phyloP scores from a whole-genome alignment of 1,284 basidiomycete genomes.

The Puccinia polysora region DNA sequence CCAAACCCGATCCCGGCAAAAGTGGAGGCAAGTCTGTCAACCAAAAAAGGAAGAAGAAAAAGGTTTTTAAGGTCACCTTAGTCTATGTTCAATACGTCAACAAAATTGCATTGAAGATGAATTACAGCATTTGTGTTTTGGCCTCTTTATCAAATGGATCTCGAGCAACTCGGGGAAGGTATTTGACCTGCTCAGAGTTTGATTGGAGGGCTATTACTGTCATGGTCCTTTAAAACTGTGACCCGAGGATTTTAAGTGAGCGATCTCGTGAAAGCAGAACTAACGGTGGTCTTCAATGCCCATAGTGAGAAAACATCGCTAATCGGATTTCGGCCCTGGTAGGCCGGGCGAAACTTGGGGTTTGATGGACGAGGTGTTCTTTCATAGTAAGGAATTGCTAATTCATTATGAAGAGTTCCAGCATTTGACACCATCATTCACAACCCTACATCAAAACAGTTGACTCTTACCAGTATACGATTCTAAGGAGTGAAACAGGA shows the following conservation, averaged over 20 bases:
- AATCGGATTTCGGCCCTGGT: slow-evolving; percentile 93
- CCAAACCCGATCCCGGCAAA: slow-evolving; percentile 95
- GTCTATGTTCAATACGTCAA: slow-evolving; percentile 44
- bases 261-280: background rate
- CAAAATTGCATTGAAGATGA: slow-evolving; percentile 45
- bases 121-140: slow-evolving; percentile 81
- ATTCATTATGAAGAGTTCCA: slow-evolving; percentile 10
- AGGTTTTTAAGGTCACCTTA: background rate
- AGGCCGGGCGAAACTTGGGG: slow-evolving; percentile 80
- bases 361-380: slow-evolving; percentile 81
- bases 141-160: slow-evolving; percentile 75
- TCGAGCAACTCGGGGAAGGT: slow-evolving; percentile 79
- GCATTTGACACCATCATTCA: slow-evolving; percentile 64
- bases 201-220: background rate
- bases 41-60: background rate
- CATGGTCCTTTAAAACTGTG: too few relatives aligned
- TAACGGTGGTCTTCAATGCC: slow-evolving; percentile 77
- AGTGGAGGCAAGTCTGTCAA: slow-evolving; percentile 68
- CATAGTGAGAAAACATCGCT: slow-evolving; percentile 91
- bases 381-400: slow-evolving; percentile 63
- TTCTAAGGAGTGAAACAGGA: slow-evolving; percentile 85
- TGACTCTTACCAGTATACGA: slow-evolving; percentile 64
- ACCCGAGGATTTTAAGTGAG: background rate
- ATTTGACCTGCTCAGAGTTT: slow-evolving; percentile 58
- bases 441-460: too few relatives aligned